A percentile compares a stretch with the other conserved stretches of the same genome.
Conservation (phyloP, 2,329 filamentous ascomycete species). For the Neofusicoccum sp. region DNA sequence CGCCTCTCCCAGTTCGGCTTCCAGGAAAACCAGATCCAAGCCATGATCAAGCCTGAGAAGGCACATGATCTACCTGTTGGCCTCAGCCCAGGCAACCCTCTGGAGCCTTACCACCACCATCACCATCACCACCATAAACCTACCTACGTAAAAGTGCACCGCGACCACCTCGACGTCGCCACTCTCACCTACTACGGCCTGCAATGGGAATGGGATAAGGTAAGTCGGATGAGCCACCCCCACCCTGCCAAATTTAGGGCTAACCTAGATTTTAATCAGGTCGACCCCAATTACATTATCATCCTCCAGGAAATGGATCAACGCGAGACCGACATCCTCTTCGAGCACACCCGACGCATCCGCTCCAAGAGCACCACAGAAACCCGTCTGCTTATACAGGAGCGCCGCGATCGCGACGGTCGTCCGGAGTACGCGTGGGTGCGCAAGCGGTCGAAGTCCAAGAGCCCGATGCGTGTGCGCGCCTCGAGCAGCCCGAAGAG, state of each 20-base stretch:
- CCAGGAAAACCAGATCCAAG: conserved; percentile 48
- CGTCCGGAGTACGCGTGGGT: conserved; percentile 49
- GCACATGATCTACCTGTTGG: conserved; percentile 35
- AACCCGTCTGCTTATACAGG: conserved; percentile 43
- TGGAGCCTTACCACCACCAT: not conserved
- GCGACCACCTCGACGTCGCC: conserved; percentile 45
- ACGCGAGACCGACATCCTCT: conserved; percentile 49
- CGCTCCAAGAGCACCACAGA: conserved; percentile 30
- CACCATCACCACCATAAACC: conserved; percentile 30
- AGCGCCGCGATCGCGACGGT: conserved; percentile 34
- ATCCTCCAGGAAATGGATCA: conserved; percentile 50
- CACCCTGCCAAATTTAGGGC: not conserved
- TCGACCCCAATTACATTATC: conserved; percentile 49
- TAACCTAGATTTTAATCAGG: too few species aligned
- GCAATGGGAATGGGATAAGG: conserved; percentile 48
- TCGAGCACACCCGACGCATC: conserved; percentile 50
- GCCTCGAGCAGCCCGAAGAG: conserved; percentile 21
- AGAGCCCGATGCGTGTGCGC: conserved; percentile 9
- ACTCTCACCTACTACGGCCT: conserved; percentile 50
- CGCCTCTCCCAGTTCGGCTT: conserved; percentile 46
- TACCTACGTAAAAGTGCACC: conserved; percentile 49
- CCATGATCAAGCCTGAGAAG: conserved; percentile 48
- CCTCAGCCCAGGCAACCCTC: conserved; percentile 26
- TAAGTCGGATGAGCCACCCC: too few species aligned
- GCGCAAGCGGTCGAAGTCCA: conserved; percentile 23